Percentiles rank a stretch among this genome's conserved stretches.
Conservation (phyloP, 805 yeast species). For the Maudiozyma pseudohumilis region DNA sequence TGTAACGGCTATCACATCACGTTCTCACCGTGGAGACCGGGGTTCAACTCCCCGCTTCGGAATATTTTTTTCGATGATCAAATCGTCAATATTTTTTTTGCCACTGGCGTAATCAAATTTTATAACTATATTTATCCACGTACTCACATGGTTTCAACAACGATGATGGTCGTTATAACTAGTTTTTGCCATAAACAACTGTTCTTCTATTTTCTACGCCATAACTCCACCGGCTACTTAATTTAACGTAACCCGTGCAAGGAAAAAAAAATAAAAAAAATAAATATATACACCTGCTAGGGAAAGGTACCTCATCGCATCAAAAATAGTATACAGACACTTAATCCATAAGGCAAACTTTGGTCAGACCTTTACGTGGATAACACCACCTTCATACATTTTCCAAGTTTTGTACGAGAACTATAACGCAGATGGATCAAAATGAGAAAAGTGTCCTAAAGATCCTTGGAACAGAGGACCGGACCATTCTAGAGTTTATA, state of each 20-base stretch:
- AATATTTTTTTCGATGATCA: conserved; percentile 3
- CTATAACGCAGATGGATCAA: too few species aligned
- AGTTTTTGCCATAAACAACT: neutral
- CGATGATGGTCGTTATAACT: neutral
- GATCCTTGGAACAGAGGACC: conserved; percentile 33
- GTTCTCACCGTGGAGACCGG: conserved; percentile 14
- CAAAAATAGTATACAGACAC: neutral
- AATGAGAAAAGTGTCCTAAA: conserved; percentile 11
- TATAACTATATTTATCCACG: neutral
- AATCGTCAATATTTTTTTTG: neutral
- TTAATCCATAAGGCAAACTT: neutral
- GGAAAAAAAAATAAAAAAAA: neutral
- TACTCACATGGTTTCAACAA: neutral
- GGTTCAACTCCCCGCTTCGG: conserved; percentile 18
- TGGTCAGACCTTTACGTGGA: neutral
- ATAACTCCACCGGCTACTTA: neutral
- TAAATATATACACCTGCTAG: neutral
- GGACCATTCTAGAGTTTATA: conserved; percentile 38
- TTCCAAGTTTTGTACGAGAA: too few species aligned
- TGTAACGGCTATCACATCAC: conserved; percentile 17
- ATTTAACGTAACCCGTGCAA: neutral
- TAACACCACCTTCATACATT: neutral
- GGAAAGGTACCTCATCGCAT: neutral
- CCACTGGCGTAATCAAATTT: neutral
- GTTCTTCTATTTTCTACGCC: neutral